These are phyloP conservation scores for Leccinum boreale DNA, from an alignment of 768 basidiomycete species.

Conservation along the genomic window DNA sequence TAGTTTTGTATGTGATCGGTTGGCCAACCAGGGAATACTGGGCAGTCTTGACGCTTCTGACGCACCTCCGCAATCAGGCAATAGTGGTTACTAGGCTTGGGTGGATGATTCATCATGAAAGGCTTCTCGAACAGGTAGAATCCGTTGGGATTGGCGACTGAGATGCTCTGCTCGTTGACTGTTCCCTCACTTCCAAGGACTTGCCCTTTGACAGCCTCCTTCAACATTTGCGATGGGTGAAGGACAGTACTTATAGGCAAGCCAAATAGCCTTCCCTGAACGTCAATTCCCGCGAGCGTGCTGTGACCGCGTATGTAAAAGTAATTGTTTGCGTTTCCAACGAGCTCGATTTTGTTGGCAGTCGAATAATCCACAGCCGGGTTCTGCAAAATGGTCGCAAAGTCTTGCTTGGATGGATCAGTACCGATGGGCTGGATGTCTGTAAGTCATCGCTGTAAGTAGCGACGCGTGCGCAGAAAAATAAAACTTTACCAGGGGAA, in stretches of 20 bases:
- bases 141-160: background rate
- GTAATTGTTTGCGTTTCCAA: conserved; percentile 7
- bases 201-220: background rate
- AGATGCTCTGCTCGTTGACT: conserved; percentile 3
- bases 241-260: background rate
- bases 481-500: conserved; percentile 1
- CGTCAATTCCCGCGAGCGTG: conserved; percentile 6
- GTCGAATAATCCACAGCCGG: background rate
- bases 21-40: conserved; percentile 5
- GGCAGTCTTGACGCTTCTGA: conserved; percentile 7
- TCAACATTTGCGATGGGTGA: background rate
- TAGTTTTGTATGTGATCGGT: background rate
- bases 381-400: background rate
- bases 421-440: conserved; percentile 10
- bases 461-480: background rate
- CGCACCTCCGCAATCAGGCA: conserved; percentile 6
- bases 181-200: background rate
- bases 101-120: background rate
- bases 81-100: background rate
- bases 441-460: background rate
- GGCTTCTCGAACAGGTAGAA: conserved; percentile 8
- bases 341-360: background rate
- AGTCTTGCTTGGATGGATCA: background rate
- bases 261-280: conserved; percentile 2
- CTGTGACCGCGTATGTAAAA: conserved; percentile 11